These are phyloP conservation scores for Eleusine coracana DNA, from an alignment of 176 grass and related monocot species.

Conservation along the genomic window DNA sequence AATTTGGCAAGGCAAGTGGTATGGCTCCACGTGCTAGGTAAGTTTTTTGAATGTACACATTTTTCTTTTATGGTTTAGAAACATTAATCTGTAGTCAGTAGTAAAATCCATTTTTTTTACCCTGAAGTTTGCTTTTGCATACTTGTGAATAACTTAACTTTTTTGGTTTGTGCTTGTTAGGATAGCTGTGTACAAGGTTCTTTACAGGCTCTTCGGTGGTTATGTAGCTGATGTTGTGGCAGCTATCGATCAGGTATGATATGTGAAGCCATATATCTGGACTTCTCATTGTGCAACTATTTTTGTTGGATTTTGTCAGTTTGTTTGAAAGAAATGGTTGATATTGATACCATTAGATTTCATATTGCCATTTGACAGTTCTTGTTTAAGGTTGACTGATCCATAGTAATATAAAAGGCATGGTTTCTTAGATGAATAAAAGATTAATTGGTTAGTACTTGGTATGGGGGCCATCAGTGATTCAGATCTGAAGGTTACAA, in stretches of 20 bases:
- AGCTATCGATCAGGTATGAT: conserved; percentile 90
- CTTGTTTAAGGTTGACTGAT: neutral
- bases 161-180: conserved; percentile 49
- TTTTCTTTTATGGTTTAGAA: neutral
- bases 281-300: neutral
- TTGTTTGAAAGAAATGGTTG: neutral
- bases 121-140: conserved; percentile 1
- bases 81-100: neutral
- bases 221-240: conserved; percentile 98
- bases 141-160: conserved; percentile 6
- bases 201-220: conserved; percentile 97
- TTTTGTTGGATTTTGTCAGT: neutral
- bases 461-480: neutral
- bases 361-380: conserved; percentile 6
- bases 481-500: neutral
- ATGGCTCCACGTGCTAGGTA: conserved; percentile 99
- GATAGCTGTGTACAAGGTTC: conserved; percentile 97
- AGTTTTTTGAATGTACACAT: conserved; percentile 22
- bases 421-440: neutral
- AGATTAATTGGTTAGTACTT: conserved; percentile 23
- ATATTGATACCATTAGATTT: neutral
- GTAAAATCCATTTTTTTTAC: conserved; percentile 13
- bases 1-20: conserved; percentile 98
- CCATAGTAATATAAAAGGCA: neutral
- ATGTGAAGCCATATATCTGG: neutral